Percentiles rank a stretch among this genome's conserved stretches.
Conservation (phyloP, 768 basidiomycete genomes). For the Amanita subjunquillea region DNA sequence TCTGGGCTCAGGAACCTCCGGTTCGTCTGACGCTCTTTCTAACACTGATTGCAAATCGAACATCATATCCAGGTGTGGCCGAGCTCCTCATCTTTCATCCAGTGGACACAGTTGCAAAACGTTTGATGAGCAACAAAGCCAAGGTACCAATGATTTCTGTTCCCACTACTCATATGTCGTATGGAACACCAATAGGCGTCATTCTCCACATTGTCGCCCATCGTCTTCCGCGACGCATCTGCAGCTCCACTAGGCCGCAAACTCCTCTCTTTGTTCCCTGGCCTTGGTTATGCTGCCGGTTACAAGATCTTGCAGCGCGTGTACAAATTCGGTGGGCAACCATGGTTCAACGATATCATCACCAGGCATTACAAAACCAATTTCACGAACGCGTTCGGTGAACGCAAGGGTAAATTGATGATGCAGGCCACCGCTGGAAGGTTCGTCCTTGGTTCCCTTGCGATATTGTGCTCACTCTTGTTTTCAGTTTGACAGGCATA, state of each 20-base stretch:
- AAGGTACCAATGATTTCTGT: conserved; percentile 36
- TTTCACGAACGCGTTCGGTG: conserved; percentile 82
- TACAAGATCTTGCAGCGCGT: conserved; percentile 93
- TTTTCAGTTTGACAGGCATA: conserved; percentile 60
- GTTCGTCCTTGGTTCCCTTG: conserved; percentile 27
- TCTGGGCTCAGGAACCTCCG: conserved; percentile 87
- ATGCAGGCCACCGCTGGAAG: conserved; percentile 93
- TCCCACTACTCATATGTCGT: background rate
- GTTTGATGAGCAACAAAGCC: conserved; percentile 94
- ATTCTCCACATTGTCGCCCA: conserved; percentile 47
- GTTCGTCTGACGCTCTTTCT: conserved; percentile 30
- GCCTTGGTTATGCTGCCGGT: conserved; percentile 94
- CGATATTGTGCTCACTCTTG: background rate
- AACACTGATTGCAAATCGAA: background rate
- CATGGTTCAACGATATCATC: conserved; percentile 93
- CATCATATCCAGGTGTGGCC: conserved; percentile 59
- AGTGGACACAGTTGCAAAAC: conserved; percentile 96
- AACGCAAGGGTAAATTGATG: conserved; percentile 92
- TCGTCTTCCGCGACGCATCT: conserved; percentile 86
- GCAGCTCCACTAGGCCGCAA: conserved; percentile 53
- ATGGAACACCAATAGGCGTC: conserved; percentile 39
- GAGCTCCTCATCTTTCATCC: conserved; percentile 95
- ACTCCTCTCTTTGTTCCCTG: conserved; percentile 92
- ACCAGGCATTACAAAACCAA: conserved; percentile 67
- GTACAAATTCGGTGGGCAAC: conserved; percentile 98